These are phyloP conservation scores for Amanita pseudoporphyria DNA, from an alignment of 768 basidiomycete genomes.

Conservation along the genomic window DNA sequence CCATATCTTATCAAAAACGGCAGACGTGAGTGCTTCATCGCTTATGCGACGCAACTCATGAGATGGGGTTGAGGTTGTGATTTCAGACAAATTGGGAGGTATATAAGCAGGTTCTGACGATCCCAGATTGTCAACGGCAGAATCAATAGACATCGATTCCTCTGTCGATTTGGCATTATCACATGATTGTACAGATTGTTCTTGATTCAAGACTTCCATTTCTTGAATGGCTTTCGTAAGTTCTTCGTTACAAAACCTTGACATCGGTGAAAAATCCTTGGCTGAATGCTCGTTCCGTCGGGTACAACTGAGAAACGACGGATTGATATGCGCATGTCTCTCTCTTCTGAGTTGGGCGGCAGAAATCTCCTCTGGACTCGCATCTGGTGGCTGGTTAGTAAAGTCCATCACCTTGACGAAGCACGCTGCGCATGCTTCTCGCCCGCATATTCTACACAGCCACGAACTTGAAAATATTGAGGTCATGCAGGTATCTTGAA, in stretches of 20 bases:
- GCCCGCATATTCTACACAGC: constrained; percentile 87
- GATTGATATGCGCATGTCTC: constrained; percentile 53
- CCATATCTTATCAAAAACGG: constrained; percentile 66
- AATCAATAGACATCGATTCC: background rate
- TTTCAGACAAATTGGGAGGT: constrained; percentile 17
- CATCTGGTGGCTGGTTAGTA: constrained; percentile 42
- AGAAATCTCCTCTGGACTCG: constrained; percentile 36
- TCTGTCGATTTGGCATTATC: background rate
- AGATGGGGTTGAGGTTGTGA: constrained; percentile 28
- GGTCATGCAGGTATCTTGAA: constrained; percentile 83
- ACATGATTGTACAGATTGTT: background rate
- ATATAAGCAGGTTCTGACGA: constrained; percentile 13
- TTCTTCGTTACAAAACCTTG: constrained; percentile 60
- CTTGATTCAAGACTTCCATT: constrained; percentile 46
- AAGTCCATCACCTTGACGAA: constrained; percentile 58
- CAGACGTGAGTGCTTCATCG: constrained; percentile 42
- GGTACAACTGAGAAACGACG: constrained; percentile 67
- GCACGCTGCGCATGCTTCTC: constrained; percentile 85
- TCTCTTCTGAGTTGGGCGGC: constrained; percentile 45
- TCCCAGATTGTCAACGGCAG: background rate
- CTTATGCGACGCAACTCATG: constrained; percentile 37
- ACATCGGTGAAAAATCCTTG: constrained; percentile 69
- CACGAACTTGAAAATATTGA: constrained; percentile 85
- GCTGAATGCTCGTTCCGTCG: constrained; percentile 61
- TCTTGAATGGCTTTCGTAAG: constrained; percentile 53